Conservation (phyloP, 768 basidiomycete species). For the Suillus clintonianus region DNA sequence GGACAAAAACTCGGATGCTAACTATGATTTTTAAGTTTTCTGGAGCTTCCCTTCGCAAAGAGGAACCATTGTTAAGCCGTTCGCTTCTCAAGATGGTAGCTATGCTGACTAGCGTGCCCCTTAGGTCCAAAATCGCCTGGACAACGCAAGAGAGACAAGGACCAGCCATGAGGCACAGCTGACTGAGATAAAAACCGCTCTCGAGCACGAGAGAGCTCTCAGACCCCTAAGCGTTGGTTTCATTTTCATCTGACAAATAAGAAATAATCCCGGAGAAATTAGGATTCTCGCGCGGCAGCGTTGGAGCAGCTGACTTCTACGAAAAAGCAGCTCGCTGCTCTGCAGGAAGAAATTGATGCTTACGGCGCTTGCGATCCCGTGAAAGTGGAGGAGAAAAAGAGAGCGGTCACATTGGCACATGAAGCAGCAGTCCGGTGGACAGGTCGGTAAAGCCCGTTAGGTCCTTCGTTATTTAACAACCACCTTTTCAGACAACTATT, state of each 20-base stretch:
- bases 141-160: conserved; percentile 49
- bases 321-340: conserved; percentile 47
- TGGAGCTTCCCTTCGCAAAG: conserved; percentile 95
- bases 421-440: conserved; percentile 90
- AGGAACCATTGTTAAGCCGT: conserved; percentile 61
- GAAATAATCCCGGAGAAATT: conserved; percentile 3
- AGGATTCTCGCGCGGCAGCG: conserved; percentile 60
- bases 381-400: conserved; percentile 74
- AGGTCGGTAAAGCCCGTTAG: conserved; percentile 48
- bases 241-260: background rate
- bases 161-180: conserved; percentile 47
- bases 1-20: conserved; percentile 1
- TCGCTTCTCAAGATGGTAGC: conserved; percentile 6
- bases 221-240: conserved; percentile 59
- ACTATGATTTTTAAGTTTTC: conserved; percentile 58
- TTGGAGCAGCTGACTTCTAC: conserved; percentile 51
- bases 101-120: background rate
- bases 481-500: conserved; percentile 61
- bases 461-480: background rate
- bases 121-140: conserved; percentile 61
- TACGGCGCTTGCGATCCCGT: conserved; percentile 87
- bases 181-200: conserved; percentile 45
- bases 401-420: conserved; percentile 73
- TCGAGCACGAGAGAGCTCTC: conserved; percentile 52
- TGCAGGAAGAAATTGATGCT: conserved; percentile 70